These are phyloP conservation scores for Schizosaccharomyces cryophilus DNA, from an alignment of 805 yeast species.

Conservation along the genomic window DNA sequence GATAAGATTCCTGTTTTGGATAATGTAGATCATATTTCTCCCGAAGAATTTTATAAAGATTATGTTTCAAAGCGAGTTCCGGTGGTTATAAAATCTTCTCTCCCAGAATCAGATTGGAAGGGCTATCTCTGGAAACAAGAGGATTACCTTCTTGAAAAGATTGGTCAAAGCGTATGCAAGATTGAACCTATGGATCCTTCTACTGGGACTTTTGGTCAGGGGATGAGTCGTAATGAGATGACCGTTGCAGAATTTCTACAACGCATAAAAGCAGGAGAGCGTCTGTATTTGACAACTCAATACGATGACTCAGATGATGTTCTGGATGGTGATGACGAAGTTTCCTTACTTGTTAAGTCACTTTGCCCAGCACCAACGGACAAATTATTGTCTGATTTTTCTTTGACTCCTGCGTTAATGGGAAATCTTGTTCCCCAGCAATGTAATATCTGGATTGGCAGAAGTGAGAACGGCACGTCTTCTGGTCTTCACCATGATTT, in stretches of 20 bases:
- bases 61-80: not conserved
- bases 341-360: not conserved
- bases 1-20: not conserved
- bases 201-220: not conserved
- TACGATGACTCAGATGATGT: not conserved
- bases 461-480: not conserved
- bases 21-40: not conserved
- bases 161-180: not conserved
- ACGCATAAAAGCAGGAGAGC: not conserved
- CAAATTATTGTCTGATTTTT: not conserved
- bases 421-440: conserved; percentile 2
- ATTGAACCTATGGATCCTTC: not conserved
- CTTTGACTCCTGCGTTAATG: not conserved
- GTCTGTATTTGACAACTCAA: conserved; percentile 1
- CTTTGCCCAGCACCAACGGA: not conserved
- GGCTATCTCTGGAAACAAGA: not conserved
- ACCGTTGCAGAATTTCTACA: not conserved
- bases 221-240: not conserved
- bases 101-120: conserved; percentile 1
- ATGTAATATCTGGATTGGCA: conserved; percentile 1
- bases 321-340: not conserved
- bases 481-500: conserved; percentile 2
- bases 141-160: not conserved
- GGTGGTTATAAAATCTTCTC: not conserved
- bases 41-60: not conserved